phyloP scores from a whole-genome alignment of 164 flowering plant species.

The Litsea cubeba region DNA sequence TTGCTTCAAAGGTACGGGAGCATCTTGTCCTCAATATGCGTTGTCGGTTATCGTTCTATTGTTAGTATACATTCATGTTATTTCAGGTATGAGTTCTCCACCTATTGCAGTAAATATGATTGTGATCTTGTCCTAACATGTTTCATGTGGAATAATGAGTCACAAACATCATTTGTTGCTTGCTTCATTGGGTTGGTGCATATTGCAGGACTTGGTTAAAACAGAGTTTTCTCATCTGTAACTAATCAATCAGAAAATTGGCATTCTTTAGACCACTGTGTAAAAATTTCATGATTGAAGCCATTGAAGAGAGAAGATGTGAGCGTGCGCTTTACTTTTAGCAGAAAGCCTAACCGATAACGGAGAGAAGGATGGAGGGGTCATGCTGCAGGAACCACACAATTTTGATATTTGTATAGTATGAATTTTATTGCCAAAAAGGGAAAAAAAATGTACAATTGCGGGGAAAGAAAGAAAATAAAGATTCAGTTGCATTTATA shows the following conservation, averaged over 20 bases:
- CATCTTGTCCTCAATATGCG: not conserved
- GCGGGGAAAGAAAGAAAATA: conserved; percentile 17
- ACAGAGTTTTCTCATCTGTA: not conserved
- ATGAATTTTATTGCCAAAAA: conserved; percentile 31
- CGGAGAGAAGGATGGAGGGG: conserved; percentile 18
- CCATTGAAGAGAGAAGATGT: conserved; percentile 10
- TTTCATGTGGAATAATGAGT: conserved; percentile 17
- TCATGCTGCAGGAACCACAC: conserved; percentile 37
- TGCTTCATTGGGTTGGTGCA: conserved; percentile 21
- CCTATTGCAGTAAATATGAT: not conserved
- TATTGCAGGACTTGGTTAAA: conserved; percentile 18
- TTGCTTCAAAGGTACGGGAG: conserved; percentile 7
- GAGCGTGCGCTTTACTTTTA: conserved; percentile 25
- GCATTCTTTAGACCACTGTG: not conserved
- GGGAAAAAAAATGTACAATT: conserved; percentile 36
- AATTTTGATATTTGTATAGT: conserved; percentile 73
- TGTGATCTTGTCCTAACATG: conserved; percentile 16
- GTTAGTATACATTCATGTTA: conserved; percentile 1
- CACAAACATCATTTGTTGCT: conserved; percentile 11
- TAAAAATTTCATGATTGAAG: not conserved
- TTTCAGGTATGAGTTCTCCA: conserved; percentile 19
- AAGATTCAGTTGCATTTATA: conserved; percentile 30
- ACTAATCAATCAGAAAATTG: not conserved
- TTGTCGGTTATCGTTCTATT: not conserved
- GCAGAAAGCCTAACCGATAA: conserved; percentile 21